These are phyloP conservation scores for Coemansia sp. DNA, from an alignment of 192 early-diverging fungal genomes.

Conservation along the genomic window DNA sequence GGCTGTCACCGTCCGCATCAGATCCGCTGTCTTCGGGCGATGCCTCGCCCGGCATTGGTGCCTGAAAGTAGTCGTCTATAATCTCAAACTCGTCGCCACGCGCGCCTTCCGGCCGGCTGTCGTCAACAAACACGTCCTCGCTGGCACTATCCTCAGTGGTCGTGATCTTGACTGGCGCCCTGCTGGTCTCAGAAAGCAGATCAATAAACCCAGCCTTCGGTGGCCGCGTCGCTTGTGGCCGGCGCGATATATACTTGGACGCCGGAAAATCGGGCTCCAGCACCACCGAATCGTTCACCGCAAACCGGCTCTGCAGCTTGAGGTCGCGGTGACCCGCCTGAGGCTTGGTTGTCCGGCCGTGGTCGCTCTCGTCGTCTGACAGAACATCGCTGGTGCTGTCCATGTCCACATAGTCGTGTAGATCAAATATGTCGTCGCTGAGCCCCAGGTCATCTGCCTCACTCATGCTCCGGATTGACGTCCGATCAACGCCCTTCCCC, in stretches of 20 bases:
- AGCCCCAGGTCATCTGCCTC: slow-evolving; percentile 9
- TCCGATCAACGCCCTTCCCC: slow-evolving; percentile 9
- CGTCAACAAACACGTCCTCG: slow-evolving; percentile 5
- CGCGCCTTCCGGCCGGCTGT: background rate
- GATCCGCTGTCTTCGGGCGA: slow-evolving; percentile 1
- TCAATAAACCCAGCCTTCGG: slow-evolving; percentile 13
- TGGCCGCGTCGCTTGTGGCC: background rate
- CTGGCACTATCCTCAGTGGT: slow-evolving; percentile 3
- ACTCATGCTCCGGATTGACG: slow-evolving; percentile 3
- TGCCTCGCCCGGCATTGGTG: slow-evolving; percentile 20
- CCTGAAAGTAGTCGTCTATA: slow-evolving; percentile 48
- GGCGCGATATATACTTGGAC: slow-evolving; percentile 11
- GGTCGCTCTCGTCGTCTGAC: slow-evolving; percentile 17
- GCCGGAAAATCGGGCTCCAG: slow-evolving; percentile 34
- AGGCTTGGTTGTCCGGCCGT: background rate
- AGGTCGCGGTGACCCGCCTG: background rate
- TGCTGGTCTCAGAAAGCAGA: background rate
- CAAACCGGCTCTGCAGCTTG: slow-evolving; percentile 27
- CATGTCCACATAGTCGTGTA: slow-evolving; percentile 39
- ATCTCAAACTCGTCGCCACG: slow-evolving; percentile 16
- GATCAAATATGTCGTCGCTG: slow-evolving; percentile 28
- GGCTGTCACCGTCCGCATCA: slow-evolving; percentile 3
- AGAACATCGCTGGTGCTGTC: slow-evolving; percentile 18
- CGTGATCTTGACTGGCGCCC: slow-evolving; percentile 10
- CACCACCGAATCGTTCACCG: slow-evolving; percentile 32